Evolutionary conservation across 192 early-diverging fungal genomes (phyloP), one percentile per base, ranked within the genome.

Genomic region (Entophlyctis luteolus): DNA sequence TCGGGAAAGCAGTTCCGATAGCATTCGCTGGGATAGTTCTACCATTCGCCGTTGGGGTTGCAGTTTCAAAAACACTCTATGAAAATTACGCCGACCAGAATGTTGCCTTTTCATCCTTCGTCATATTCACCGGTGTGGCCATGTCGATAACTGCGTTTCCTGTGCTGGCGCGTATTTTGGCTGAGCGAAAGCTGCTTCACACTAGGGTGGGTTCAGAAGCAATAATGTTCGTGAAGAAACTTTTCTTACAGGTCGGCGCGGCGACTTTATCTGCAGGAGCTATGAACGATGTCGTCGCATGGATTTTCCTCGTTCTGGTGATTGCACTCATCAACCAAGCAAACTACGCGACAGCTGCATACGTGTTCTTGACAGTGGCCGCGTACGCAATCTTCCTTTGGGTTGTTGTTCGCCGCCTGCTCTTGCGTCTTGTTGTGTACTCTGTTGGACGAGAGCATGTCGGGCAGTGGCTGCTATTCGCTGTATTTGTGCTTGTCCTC

Each of bases 61-160:
- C 86, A 5, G 81, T 87, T 12, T 82, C 86, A 70, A 86, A 87
- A 54, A 82, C 87, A 23, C 69, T 92, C 2, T 93, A 88, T 50
- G 58, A 72, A 20, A 76, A 75, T 14, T 72, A 35, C 52, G 25
- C 63, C 5, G 55, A 34, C 33, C 72, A 53, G 2, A 48, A 31
- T 54, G 35, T 52, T 32, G 28, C 59, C 0, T 94, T 91, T 74
- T 63, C 74, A 12, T 87, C 76, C 25, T 94, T 92, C 66, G 25
- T 94, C 18, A 77, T 96, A 39, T 94, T 96, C 74, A 74, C 84
- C 8, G 91, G 91, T 38, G 90, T 93, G 4, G 89, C 90, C 46
- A 92, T 94, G 86, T 78, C 90, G 31, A 92, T 93, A 67, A 95
- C 92, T 0, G 93, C 94, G 0, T 96, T 94, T 59, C 94, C 94